Percentiles rank a stretch among this genome's conserved stretches.
These are phyloP conservation scores for Epicoccum sorghinum DNA, from an alignment of 2,329 filamentous ascomycete species.

Conservation along the genomic window DNA sequence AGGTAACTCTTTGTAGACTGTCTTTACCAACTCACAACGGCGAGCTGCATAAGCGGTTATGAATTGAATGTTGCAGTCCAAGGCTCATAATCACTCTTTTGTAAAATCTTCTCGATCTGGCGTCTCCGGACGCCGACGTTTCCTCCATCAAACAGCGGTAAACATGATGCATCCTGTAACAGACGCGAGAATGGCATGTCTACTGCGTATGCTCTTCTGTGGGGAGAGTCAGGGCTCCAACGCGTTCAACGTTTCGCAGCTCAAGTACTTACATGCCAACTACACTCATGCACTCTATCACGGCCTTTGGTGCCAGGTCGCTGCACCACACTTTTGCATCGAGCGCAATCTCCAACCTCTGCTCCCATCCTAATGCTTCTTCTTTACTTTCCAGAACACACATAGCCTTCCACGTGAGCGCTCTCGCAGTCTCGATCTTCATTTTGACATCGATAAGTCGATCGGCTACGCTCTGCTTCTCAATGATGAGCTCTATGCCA, in stretches of 20 bases:
- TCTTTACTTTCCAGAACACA: constrained; percentile 48
- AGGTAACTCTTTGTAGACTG: too few relatives aligned
- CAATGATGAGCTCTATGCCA: constrained; percentile 54
- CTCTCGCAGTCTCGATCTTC: constrained; percentile 56
- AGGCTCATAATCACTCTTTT: constrained; percentile 53
- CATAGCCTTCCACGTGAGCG: constrained; percentile 60
- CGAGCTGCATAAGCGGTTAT: neutral
- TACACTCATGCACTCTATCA: constrained; percentile 58
- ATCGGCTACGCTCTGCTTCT: constrained; percentile 60
- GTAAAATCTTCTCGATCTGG: constrained; percentile 56
- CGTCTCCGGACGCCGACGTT: constrained; percentile 60
- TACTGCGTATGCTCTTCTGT: constrained; percentile 41
- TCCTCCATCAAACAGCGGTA: constrained; percentile 75
- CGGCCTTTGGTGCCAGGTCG: constrained; percentile 56
- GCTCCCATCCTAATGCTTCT: constrained; percentile 45
- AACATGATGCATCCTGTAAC: constrained; percentile 88
- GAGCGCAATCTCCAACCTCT: constrained; percentile 54
- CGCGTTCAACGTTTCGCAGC: constrained; percentile 10
- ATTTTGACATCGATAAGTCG: constrained; percentile 61
- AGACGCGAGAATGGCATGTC: constrained; percentile 58
- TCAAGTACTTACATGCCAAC: constrained; percentile 55
- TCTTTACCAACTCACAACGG: too few relatives aligned
- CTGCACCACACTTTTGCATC: constrained; percentile 60
- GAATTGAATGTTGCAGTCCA: constrained; percentile 45
- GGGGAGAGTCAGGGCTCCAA: constrained; percentile 30